phyloP scores from a whole-genome alignment of 2,329 filamentous ascomycete genomes.

The Ceratocystis cubensis region DNA sequence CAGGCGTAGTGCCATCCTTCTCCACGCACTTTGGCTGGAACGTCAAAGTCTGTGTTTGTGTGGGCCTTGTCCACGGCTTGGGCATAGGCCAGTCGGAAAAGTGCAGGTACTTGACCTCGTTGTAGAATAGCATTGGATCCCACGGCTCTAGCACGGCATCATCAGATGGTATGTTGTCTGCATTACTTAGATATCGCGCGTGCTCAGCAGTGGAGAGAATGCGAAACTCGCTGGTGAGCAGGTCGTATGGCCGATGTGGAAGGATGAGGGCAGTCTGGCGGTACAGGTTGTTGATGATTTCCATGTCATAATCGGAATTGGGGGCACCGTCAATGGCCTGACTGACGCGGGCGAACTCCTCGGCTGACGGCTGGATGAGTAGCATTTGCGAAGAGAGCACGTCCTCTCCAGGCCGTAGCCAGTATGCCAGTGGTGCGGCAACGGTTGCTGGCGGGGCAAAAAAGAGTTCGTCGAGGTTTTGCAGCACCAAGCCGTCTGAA shows the following conservation, averaged over 20 bases:
- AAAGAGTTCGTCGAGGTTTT: constrained; percentile 59
- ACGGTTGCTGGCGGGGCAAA: constrained; percentile 47
- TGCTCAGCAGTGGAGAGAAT: constrained; percentile 32
- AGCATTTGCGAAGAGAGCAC: constrained; percentile 49
- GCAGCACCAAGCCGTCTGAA: constrained; percentile 50
- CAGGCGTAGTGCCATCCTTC: constrained; percentile 40
- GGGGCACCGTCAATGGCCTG: constrained; percentile 23
- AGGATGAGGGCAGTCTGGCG: constrained; percentile 45
- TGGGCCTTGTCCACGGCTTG: constrained; percentile 38
- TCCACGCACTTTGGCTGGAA: constrained; percentile 28
- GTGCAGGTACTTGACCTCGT: constrained; percentile 54
- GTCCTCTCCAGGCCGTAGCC: constrained; percentile 43
- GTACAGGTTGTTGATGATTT: constrained; percentile 52
- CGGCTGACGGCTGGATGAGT: constrained; percentile 45
- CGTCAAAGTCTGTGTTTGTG: constrained; percentile 13
- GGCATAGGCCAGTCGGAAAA: constrained; percentile 61
- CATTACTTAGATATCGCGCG: constrained; percentile 31
- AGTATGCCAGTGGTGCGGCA: constrained; percentile 61
- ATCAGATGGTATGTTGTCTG: constrained; percentile 29
- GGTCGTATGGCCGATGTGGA: constrained; percentile 49
- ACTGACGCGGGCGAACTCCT: constrained; percentile 35
- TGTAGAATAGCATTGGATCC: constrained; percentile 41
- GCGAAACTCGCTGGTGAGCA: constrained; percentile 50
- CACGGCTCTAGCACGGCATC: constrained; percentile 36
- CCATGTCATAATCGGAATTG: constrained; percentile 46